These are phyloP conservation scores for Metarhizium album DNA, from an alignment of 2,329 filamentous ascomycete species.

Conservation along the genomic window DNA sequence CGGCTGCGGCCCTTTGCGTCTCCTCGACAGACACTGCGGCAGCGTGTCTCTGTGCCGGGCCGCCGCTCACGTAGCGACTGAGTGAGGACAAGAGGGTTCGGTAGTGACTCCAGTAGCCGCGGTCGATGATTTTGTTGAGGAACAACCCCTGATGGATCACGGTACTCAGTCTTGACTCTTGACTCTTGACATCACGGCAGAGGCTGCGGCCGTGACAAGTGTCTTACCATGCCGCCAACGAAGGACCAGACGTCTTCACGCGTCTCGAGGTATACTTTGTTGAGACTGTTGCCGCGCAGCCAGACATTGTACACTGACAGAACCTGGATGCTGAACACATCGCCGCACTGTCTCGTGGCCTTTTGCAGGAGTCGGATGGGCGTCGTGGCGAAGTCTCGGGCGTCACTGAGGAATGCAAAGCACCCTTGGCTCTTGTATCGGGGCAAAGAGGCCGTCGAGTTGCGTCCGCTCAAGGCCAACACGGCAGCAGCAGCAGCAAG, in stretches of 20 bases:
- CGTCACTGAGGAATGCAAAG: conserved; percentile 7
- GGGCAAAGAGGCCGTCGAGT: neutral
- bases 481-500: neutral
- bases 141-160: too few species aligned
- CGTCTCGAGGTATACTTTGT: conserved; percentile 7
- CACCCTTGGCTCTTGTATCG: conserved; percentile 10
- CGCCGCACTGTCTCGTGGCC: conserved; percentile 4
- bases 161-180: too few species aligned
- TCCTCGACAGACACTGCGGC: conserved; percentile 8
- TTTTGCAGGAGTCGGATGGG: conserved; percentile 5
- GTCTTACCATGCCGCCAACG: too few species aligned
- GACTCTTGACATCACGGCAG: too few species aligned
- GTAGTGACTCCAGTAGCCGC: conserved; percentile 8
- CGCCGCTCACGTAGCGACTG: conserved; percentile 6
- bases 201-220: too few species aligned
- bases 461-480: neutral
- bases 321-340: conserved; percentile 7
- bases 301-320: conserved; percentile 7
- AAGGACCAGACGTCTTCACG: conserved; percentile 7
- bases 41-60: neutral
- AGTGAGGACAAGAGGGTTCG: conserved; percentile 6
- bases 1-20: conserved; percentile 4
- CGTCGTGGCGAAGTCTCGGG: neutral
- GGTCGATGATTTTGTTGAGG: too few species aligned
- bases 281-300: conserved; percentile 6